Evolutionary conservation across 352 stramenopile genomes (phyloP).

Genomic region (Pseudoperonospora humuli): DNA sequence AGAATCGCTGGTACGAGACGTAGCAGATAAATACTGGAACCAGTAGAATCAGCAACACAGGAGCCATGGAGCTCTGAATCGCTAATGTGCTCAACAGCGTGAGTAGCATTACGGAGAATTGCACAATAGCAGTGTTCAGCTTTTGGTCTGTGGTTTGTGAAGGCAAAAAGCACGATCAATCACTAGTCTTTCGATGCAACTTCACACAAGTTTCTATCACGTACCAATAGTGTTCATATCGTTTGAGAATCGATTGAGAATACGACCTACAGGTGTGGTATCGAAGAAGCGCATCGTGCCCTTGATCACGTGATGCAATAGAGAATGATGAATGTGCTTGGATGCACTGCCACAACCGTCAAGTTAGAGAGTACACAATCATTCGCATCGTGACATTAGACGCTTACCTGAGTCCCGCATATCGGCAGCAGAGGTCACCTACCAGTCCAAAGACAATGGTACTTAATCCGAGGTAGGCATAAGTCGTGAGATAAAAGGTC

Average conservation of each 20-base stretch:
- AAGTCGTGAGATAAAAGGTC: constrained; percentile 43
- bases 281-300: constrained; percentile 86
- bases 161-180: constrained; percentile 4
- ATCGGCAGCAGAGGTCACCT: constrained; percentile 37
- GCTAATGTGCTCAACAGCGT: constrained; percentile 45
- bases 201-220: not conserved
- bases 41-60: constrained; percentile 42
- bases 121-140: constrained; percentile 35
- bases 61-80: constrained; percentile 39
- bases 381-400: too few species aligned
- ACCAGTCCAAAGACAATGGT: constrained; percentile 46
- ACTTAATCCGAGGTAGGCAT: constrained; percentile 45
- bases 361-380: constrained; percentile 1
- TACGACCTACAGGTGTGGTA: constrained; percentile 63
- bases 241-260: constrained; percentile 74
- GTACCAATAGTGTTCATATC: constrained; percentile 60
- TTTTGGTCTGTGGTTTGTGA: constrained; percentile 43
- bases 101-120: constrained; percentile 41
- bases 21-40: constrained; percentile 63
- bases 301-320: constrained; percentile 57
- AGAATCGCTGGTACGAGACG: constrained; percentile 55
- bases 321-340: constrained; percentile 43
- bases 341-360: constrained; percentile 37
- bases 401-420: constrained; percentile 44
- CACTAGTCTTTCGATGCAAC: not conserved